Evolutionary conservation across 2,329 filamentous ascomycete genomes (phyloP).

Genomic region (Lithohypha guttulata): DNA sequence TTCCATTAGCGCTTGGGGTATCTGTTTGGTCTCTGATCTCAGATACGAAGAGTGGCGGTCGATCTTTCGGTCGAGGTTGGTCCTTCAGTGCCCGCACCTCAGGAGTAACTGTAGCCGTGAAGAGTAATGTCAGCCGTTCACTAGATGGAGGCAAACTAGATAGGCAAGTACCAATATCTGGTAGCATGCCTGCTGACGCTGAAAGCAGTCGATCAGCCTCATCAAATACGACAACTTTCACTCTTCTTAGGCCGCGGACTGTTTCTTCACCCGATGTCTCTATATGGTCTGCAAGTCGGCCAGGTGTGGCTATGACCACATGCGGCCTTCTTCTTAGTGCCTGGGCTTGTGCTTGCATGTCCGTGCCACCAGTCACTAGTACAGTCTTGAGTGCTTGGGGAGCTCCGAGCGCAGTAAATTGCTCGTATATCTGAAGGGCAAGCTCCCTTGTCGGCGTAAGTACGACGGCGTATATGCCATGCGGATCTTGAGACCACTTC

Average conservation of each 20-base stretch:
- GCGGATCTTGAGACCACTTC: constrained; percentile 83
- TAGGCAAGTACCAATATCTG: constrained; percentile 82
- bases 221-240: constrained; percentile 81
- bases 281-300: constrained; percentile 87
- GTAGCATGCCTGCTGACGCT: constrained; percentile 72
- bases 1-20: constrained; percentile 50
- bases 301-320: constrained; percentile 87
- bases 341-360: constrained; percentile 86
- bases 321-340: constrained; percentile 73
- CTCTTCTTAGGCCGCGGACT: constrained; percentile 65
- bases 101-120: constrained; percentile 89
- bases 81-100: constrained; percentile 82
- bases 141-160: constrained; percentile 65
- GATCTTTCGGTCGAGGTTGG: constrained; percentile 56
- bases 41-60: constrained; percentile 73
- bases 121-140: constrained; percentile 83
- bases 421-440: constrained; percentile 90
- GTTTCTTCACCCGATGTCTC: constrained; percentile 85
- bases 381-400: constrained; percentile 78
- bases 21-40: constrained; percentile 78
- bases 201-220: constrained; percentile 85
- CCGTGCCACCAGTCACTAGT: constrained; percentile 82
- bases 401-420: constrained; percentile 84
- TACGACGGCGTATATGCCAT: constrained; percentile 79
- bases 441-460: constrained; percentile 87